These are phyloP conservation scores for Cystoderma amianthinum DNA, from an alignment of 768 basidiomycete species.

Conservation along the genomic window DNA sequence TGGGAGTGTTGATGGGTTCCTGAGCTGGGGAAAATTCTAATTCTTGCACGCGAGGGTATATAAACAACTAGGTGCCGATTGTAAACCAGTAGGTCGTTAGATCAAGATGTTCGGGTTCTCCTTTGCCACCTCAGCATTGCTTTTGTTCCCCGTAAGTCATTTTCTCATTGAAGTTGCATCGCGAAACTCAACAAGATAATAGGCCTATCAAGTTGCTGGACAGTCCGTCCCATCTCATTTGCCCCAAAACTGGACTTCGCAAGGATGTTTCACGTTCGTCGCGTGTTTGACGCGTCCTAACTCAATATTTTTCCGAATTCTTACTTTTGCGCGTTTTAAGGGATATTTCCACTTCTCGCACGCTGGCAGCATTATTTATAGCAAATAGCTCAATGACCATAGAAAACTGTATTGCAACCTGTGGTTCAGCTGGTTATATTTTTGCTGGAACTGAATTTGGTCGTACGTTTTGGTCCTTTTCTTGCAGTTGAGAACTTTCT, in stretches of 20 bases:
- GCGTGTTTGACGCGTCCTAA: too few species aligned
- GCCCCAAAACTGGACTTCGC: conserved; percentile 35
- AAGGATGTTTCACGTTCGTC: conserved; percentile 47
- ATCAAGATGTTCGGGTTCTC: not conserved
- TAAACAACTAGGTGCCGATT: not conserved
- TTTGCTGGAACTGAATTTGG: conserved; percentile 64
- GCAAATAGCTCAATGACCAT: conserved; percentile 49
- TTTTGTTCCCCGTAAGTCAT: not conserved
- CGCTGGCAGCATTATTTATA: conserved; percentile 36
- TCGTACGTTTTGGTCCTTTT: conserved; percentile 19
- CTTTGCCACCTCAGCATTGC: not conserved
- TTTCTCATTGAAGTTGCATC: not conserved
- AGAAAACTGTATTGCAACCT: conserved; percentile 34
- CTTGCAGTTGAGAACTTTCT: not conserved
- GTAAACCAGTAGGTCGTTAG: too few species aligned
- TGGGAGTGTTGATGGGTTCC: not conserved
- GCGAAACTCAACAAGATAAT: not conserved
- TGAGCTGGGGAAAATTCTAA: not conserved
- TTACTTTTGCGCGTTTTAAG: conserved; percentile 8
- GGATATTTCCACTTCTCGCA: conserved; percentile 37
- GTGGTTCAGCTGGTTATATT: conserved; percentile 27
- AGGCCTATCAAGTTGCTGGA: not conserved
- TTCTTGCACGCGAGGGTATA: not conserved
- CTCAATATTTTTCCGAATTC: not conserved
- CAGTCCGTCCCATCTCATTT: conserved; percentile 22